Conservation (phyloP, 2,329 filamentous ascomycete genomes). For the Claviceps cyperi region DNA sequence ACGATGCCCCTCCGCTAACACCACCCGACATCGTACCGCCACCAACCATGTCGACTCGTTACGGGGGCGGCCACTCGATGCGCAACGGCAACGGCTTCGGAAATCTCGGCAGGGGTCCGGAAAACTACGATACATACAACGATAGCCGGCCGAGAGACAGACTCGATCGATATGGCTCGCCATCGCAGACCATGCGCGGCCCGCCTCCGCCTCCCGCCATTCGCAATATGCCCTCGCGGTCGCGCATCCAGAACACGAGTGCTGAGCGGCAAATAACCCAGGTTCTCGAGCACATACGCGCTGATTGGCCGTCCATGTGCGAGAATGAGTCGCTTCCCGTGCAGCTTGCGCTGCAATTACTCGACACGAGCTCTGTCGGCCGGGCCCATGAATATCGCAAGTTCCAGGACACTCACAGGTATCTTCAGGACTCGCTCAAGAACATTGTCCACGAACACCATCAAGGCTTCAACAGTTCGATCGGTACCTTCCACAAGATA, state of each 20-base stretch:
- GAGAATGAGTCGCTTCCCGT: constrained; percentile 80
- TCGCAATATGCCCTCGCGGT: constrained; percentile 21
- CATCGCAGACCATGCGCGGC: constrained; percentile 19
- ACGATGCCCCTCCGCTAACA: constrained; percentile 8
- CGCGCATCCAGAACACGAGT: constrained; percentile 28
- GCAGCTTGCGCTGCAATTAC: constrained; percentile 84
- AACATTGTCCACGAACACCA: constrained; percentile 97
- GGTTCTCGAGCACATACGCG: constrained; percentile 69
- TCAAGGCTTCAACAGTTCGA: constrained; percentile 97
- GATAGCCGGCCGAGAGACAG: constrained; percentile 30
- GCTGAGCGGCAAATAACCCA: constrained; percentile 43
- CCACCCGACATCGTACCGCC: not conserved
- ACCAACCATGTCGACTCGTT: constrained; percentile 35
- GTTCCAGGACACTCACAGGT: constrained; percentile 70
- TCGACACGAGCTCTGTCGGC: constrained; percentile 87
- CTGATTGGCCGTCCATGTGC: constrained; percentile 87
- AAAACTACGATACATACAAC: constrained; percentile 32
- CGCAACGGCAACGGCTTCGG: constrained; percentile 28
- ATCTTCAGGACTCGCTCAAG: constrained; percentile 86
- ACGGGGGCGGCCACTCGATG: constrained; percentile 23
- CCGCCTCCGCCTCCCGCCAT: constrained; percentile 14
- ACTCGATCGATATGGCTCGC: constrained; percentile 27
- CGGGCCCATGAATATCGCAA: constrained; percentile 76
- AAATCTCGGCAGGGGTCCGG: constrained; percentile 24
- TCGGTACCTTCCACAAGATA: constrained; percentile 97